Percentiles rank a stretch among this genome's conserved stretches.
These are phyloP conservation scores for Zygotorulaspora sp. DNA, from an alignment of 805 yeast genomes.

Conservation along the genomic window DNA sequence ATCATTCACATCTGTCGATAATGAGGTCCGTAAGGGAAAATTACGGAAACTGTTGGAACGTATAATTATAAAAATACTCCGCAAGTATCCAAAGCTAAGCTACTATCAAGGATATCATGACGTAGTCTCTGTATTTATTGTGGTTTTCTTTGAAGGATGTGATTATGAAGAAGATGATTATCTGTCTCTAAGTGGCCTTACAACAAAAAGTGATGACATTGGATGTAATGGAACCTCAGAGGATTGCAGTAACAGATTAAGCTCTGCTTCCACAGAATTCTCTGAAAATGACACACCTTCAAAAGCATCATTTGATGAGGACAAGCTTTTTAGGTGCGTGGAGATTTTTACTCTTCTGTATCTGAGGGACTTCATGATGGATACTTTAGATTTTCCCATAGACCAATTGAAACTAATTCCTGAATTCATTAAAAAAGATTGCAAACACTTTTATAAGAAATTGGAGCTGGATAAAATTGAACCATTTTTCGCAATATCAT, in stretches of 20 bases:
- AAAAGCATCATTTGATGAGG: constrained; percentile 18
- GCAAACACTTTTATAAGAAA: constrained; percentile 39
- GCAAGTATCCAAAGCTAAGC: constrained; percentile 55
- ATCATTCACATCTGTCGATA: constrained; percentile 45
- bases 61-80: constrained; percentile 50
- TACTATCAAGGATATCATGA: constrained; percentile 96
- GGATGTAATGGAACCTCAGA: constrained; percentile 3
- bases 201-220: constrained; percentile 16
- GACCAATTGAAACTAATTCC: constrained; percentile 66
- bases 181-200: constrained; percentile 17
- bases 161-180: constrained; percentile 12
- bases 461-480: constrained; percentile 40
- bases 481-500: constrained; percentile 69
- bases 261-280: constrained; percentile 18
- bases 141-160: constrained; percentile 41
- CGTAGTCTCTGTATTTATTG: constrained; percentile 60
- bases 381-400: constrained; percentile 59
- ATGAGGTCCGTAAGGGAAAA: constrained; percentile 19
- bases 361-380: constrained; percentile 82
- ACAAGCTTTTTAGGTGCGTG: constrained; percentile 42
- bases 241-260: constrained; percentile 13
- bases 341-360: constrained; percentile 55
- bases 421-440: constrained; percentile 47
- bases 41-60: constrained; percentile 27
- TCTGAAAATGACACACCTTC: constrained; percentile 10